phyloP scores from a whole-genome alignment of 441 rosid species.

The Mallotus japonicus region DNA sequence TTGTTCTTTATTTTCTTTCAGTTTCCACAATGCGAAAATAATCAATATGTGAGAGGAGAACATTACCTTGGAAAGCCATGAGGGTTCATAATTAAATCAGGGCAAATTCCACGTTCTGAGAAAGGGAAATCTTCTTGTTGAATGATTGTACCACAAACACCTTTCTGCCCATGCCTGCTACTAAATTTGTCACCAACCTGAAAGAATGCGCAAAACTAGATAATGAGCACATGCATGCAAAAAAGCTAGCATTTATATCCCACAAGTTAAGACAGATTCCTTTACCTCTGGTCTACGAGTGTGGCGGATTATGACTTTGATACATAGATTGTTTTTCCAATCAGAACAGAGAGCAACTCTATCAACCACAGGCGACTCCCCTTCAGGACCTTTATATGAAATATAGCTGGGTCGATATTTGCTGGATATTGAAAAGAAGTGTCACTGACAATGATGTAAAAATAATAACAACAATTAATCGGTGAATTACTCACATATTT shows the following conservation, averaged over 20 bases:
- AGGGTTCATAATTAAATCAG: slow-evolving; percentile 97
- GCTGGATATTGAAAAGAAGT: slow-evolving; percentile 38
- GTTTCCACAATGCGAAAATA: not conserved
- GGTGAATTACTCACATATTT: slow-evolving; percentile 48
- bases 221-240: not conserved
- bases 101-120: slow-evolving; percentile 96
- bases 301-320: slow-evolving; percentile 79
- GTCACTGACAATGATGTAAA: slow-evolving; percentile 10
- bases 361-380: slow-evolving; percentile 78
- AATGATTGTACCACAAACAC: slow-evolving; percentile 93
- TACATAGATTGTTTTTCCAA: slow-evolving; percentile 42
- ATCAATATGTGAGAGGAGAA: slow-evolving; percentile 4
- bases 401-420: slow-evolving; percentile 54
- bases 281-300: slow-evolving; percentile 96
- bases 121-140: slow-evolving; percentile 98
- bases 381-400: slow-evolving; percentile 68
- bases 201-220: slow-evolving; percentile 17
- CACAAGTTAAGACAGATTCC: not conserved
- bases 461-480: not conserved
- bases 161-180: slow-evolving; percentile 98
- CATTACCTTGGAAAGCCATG: slow-evolving; percentile 96
- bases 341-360: slow-evolving; percentile 79
- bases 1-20: not conserved
- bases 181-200: slow-evolving; percentile 98
- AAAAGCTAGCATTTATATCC: not conserved